A percentile compares a stretch with the other conserved stretches of the same genome.
These are phyloP conservation scores for Candida ponderosae DNA, from an alignment of 805 yeast genomes.

Conservation along the genomic window DNA sequence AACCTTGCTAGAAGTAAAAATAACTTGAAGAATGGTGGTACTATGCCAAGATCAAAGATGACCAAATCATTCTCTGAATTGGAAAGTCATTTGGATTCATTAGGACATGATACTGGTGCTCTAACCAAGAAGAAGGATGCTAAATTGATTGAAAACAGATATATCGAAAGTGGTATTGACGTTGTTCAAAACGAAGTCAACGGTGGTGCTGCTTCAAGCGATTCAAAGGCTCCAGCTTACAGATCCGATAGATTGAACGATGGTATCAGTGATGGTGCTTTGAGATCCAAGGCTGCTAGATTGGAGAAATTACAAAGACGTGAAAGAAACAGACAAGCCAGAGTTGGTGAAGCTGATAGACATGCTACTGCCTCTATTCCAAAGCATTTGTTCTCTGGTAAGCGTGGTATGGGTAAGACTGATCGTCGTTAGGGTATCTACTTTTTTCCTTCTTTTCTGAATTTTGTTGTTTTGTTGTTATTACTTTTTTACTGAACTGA, in stretches of 20 bases:
- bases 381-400: constrained; percentile 92
- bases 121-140: constrained; percentile 45
- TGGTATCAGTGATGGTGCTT: constrained; percentile 76
- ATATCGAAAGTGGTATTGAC: constrained; percentile 64
- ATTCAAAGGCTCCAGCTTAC: constrained; percentile 25
- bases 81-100: constrained; percentile 82
- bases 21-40: constrained; percentile 76
- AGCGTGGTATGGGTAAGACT: constrained; percentile 91
- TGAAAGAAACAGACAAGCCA: constrained; percentile 85
- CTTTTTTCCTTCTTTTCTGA: neutral
- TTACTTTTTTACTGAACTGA: too few species aligned
- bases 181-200: constrained; percentile 55
- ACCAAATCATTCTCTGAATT: constrained; percentile 67
- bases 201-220: constrained; percentile 23
- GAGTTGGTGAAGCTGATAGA: constrained; percentile 95
- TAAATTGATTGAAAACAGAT: constrained; percentile 29
- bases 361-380: constrained; percentile 80
- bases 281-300: constrained; percentile 80
- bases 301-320: constrained; percentile 85
- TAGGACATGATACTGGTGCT: constrained; percentile 80
- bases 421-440: constrained; percentile 60
- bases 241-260: constrained; percentile 80
- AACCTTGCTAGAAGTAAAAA: constrained; percentile 82
- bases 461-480: too few species aligned
- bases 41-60: constrained; percentile 85